phyloP scores from a whole-genome alignment of 331 rosid genomes.

The Phaseolus coccineus region DNA sequence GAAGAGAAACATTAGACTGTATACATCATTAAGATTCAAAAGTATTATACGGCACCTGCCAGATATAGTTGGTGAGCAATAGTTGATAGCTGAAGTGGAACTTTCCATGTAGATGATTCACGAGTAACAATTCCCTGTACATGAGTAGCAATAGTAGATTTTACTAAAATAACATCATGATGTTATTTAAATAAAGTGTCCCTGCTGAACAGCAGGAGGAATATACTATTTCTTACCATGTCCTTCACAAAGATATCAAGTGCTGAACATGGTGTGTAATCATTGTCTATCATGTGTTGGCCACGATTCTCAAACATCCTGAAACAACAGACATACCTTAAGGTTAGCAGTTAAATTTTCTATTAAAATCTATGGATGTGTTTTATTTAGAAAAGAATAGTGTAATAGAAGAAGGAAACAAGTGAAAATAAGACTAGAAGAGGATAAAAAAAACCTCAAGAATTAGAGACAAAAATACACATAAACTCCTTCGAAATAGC shows the following conservation, averaged over 20 bases:
- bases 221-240: conserved; percentile 64
- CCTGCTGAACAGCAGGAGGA: conserved; percentile 28
- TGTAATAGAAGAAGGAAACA: conserved; percentile 1
- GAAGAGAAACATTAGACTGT: conserved; percentile 16
- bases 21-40: conserved; percentile 35
- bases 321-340: conserved; percentile 39
- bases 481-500: conserved; percentile 27
- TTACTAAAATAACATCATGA: conserved; percentile 29
- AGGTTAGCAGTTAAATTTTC: conserved; percentile 22
- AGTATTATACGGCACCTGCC: conserved; percentile 65
- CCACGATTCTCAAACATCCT: conserved; percentile 98
- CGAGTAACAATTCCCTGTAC: conserved; percentile 87
- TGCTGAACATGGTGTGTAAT: conserved; percentile 93
- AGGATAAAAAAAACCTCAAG: conserved; percentile 19
- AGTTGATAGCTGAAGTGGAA: conserved; percentile 83
- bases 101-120: conserved; percentile 75
- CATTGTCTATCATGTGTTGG: conserved; percentile 94
- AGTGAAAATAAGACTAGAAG: conserved; percentile 3
- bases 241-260: conserved; percentile 97
- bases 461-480: conserved; percentile 17
- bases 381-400: conserved; percentile 13
- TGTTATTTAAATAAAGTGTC: conserved; percentile 26
- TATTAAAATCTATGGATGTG: conserved; percentile 22
- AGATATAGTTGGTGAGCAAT: conserved; percentile 83
- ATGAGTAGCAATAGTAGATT: conserved; percentile 38